phyloP scores from a whole-genome alignment of 1,284 basidiomycete genomes.

The Rhodotorula sp. region DNA sequence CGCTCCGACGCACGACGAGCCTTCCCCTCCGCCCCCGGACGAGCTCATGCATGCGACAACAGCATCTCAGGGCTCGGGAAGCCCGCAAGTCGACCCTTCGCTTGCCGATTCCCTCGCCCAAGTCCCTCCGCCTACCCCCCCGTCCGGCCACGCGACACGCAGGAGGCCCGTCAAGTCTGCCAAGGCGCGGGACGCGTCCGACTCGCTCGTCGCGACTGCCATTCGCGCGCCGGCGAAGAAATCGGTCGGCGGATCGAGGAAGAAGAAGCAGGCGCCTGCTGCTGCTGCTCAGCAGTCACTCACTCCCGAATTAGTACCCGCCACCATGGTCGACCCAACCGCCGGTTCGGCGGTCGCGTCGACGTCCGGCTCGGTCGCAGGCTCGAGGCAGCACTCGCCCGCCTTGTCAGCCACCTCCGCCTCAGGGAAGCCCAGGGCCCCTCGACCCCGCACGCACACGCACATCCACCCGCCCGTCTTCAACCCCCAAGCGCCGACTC shows the following conservation, averaged over 20 bases:
- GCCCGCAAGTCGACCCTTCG: not conserved
- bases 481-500: conserved; percentile 23
- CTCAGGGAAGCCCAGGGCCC: conserved; percentile 1
- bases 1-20: too few relatives aligned
- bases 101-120: not conserved
- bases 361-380: not conserved
- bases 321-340: not conserved
- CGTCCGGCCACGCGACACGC: too few relatives aligned
- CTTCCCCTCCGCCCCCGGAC: not conserved
- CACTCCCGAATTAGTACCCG: not conserved
- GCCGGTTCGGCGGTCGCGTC: not conserved
- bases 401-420: not conserved
- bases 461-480: conserved; percentile 23
- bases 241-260: not conserved
- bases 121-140: too few relatives aligned
- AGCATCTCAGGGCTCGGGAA: too few relatives aligned
- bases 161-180: too few relatives aligned
- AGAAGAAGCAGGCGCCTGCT: not conserved
- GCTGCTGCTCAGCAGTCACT: not conserved
- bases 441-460: conserved; percentile 16
- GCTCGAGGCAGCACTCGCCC: not conserved
- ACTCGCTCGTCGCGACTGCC: not conserved
- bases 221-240: conserved; percentile 3
- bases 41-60: not conserved
- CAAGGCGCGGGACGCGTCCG: too few relatives aligned